Percentiles rank a stretch among this genome's conserved stretches.
Conservation (phyloP, 1,139 yeast genomes). For the Protomyces macrosporus region DNA sequence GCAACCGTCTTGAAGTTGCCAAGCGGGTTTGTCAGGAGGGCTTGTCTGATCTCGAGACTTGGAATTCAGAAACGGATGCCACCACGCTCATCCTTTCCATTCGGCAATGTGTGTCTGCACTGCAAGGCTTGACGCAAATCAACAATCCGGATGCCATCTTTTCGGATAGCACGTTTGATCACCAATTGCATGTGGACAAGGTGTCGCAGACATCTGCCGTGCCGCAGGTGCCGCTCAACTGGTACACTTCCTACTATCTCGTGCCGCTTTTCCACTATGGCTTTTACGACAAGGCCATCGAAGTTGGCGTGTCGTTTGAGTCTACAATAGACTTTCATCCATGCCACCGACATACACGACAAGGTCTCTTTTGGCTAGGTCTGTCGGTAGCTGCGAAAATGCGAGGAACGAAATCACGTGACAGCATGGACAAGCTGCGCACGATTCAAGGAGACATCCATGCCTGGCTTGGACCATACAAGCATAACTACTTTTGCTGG, state of each 20-base stretch:
- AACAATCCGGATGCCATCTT: conserved; percentile 20
- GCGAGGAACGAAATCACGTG: not conserved
- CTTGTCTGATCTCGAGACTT: conserved; percentile 1
- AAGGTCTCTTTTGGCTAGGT: conserved; percentile 16
- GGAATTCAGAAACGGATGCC: conserved; percentile 24
- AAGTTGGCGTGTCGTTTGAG: not conserved
- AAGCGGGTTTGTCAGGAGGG: conserved; percentile 3
- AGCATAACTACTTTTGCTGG: conserved; percentile 13
- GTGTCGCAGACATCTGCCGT: not conserved
- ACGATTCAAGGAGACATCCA: conserved; percentile 3
- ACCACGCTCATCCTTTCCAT: conserved; percentile 20
- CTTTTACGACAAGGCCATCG: conserved; percentile 24
- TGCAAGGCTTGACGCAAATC: conserved; percentile 14
- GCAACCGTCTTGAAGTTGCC: conserved; percentile 7
- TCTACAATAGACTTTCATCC: conserved; percentile 12
- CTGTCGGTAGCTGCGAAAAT: conserved; percentile 20
- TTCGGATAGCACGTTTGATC: conserved; percentile 8
- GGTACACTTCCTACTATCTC: not conserved
- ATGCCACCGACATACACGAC: conserved; percentile 7
- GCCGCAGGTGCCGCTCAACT: not conserved
- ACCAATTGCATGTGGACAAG: not conserved
- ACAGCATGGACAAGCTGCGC: conserved; percentile 19
- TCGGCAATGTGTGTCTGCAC: conserved; percentile 20
- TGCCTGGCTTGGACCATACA: not conserved
- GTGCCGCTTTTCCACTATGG: conserved; percentile 14